Conservation (phyloP, 202 grass and related monocot species). For the Schoenoplectus triqueter region DNA sequence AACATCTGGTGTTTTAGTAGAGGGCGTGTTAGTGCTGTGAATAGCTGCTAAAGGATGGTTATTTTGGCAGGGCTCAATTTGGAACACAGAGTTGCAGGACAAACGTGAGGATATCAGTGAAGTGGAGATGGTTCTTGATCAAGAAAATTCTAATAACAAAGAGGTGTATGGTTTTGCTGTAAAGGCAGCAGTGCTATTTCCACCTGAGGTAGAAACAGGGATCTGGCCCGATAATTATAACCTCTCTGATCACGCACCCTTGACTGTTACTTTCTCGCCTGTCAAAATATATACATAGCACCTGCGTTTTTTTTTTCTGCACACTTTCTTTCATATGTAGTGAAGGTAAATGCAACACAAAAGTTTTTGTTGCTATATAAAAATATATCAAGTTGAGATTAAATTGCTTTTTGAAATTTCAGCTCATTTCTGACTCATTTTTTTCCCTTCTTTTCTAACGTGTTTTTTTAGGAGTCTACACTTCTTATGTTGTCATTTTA, state of each 20-base stretch:
- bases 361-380: conserved; percentile 28
- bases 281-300: conserved; percentile 49
- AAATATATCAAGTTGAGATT: conserved; percentile 15
- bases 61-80: conserved; percentile 62
- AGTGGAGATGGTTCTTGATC: conserved; percentile 39
- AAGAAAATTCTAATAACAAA: conserved; percentile 40
- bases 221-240: conserved; percentile 82
- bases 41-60: conserved; percentile 8
- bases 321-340: background rate
- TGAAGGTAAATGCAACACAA: conserved; percentile 16
- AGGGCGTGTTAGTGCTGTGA: background rate
- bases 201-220: conserved; percentile 77
- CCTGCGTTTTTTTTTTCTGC: background rate
- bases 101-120: conserved; percentile 47
- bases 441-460: background rate
- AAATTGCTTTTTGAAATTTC: conserved; percentile 40
- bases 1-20: background rate
- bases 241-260: conserved; percentile 78
- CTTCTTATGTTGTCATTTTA: background rate
- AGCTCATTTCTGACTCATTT: conserved; percentile 16
- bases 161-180: conserved; percentile 63
- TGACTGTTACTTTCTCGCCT: conserved; percentile 80
- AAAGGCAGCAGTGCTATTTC: conserved; percentile 77
- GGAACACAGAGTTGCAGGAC: conserved; percentile 62
- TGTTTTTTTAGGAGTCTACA: background rate